Evolutionary conservation across 306 rosid species (phyloP), one percentile per base, ranked within the genome.

Genomic region (Comarum palustre): DNA sequence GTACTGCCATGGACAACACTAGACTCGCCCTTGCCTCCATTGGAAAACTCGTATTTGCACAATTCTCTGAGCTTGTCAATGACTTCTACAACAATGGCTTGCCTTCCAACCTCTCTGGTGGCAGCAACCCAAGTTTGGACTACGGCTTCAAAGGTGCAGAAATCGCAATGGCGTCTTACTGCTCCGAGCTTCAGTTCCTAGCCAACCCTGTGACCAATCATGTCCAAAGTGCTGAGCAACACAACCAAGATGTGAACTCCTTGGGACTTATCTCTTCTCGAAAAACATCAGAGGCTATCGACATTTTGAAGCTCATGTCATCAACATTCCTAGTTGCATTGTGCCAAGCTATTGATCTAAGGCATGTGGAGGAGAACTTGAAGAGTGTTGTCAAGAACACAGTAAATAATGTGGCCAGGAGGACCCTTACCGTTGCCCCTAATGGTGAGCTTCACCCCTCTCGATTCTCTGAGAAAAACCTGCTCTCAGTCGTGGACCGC

Each of bases 161-260:
- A 81, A 90, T 93, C 2, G 98, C 98, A 25, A 93, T 93, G 98
- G 98, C 98, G 1, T 93, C 98, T 0, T 93, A 93, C 57, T 93
- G 98, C 74, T 93, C 98, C 0, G 98, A 93, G 61, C 96, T 93
- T 20, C 98, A 93, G 7, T 90, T 84, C 81, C 86, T 93, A 50
- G 97, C 92, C 9, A 93, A 90, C 27, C 98, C 98, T 4, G 98
- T 93, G 66, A 93, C 98, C 25, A 93, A 81, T 52, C 98, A 93
- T 77, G 98, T 93, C 12, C 96, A 93, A 38, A 93, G 98, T 75
- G 98, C 98, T 2, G 98, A 93, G 68, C 98, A 93, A 66, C 98
- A 93, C 45, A 93, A 93, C 82, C 98, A 93, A 67, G 98, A 93
- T 61, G 98, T 93, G 22, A 93, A 93, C 85, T 93, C 98, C 12